phyloP scores from a whole-genome alignment of 192 early-diverging fungal genomes.

The Backusella parvicylindrica region DNA sequence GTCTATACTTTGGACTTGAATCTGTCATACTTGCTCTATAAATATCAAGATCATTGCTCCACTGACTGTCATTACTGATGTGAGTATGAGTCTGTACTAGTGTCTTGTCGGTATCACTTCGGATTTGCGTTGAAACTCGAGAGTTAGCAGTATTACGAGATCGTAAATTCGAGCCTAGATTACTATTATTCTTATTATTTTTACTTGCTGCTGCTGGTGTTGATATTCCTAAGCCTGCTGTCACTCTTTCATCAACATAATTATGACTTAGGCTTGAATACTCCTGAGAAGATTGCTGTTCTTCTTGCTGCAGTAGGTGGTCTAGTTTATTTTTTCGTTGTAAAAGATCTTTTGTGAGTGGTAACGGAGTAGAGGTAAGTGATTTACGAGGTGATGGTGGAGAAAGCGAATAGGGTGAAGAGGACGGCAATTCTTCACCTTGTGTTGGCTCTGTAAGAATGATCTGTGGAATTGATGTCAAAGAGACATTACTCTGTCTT shows the following conservation, averaged over 20 bases:
- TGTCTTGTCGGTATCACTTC: slow-evolving; percentile 1
- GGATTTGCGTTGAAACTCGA: background rate
- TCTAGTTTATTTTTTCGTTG: slow-evolving; percentile 31
- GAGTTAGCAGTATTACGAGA: background rate
- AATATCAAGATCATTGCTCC: slow-evolving; percentile 8
- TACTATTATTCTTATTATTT: background rate
- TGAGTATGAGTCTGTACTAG: background rate
- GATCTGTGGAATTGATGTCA: background rate
- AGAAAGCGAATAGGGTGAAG: background rate
- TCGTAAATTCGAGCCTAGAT: background rate
- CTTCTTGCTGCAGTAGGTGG: slow-evolving; percentile 2
- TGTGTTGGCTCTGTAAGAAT: background rate
- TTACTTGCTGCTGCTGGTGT: background rate
- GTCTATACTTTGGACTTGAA: background rate
- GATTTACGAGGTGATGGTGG: background rate
- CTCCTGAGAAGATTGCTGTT: background rate
- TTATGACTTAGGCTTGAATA: background rate
- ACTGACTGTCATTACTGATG: background rate
- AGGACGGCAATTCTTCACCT: background rate
- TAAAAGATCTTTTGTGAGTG: slow-evolving; percentile 27
- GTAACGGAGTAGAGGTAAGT: slow-evolving; percentile 15
- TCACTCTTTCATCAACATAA: slow-evolving; percentile 15
- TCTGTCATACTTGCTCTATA: background rate
- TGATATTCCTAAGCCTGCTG: slow-evolving; percentile 20
- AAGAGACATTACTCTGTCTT: background rate